These are phyloP conservation scores for Rhizophora mangle DNA, from an alignment of 345 rosid genomes.

Conservation along the genomic window DNA sequence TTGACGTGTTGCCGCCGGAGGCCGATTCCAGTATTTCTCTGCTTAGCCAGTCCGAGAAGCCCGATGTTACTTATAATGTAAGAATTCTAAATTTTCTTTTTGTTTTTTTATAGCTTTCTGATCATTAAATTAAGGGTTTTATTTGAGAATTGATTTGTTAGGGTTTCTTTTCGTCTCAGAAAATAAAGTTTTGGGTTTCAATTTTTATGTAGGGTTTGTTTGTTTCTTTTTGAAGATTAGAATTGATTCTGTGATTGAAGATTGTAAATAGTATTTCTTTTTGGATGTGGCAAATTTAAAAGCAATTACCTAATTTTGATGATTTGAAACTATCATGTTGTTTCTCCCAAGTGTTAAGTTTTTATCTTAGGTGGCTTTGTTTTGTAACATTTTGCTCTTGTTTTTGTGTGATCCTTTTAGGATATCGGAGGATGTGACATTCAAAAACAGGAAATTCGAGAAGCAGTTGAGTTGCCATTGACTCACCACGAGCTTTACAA, in stretches of 20 bases:
- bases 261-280: no score
- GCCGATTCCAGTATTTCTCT: slow-evolving; percentile 87
- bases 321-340: no score
- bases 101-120: not conserved
- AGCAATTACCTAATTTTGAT: no score
- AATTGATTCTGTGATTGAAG: no score
- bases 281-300: no score
- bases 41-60: slow-evolving; percentile 86
- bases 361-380: no score
- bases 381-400: not conserved
- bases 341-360: no score
- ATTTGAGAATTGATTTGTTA: not conserved
- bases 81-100: not conserved
- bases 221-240: no score
- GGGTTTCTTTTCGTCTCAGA: no score
- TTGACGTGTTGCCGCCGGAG: slow-evolving; percentile 85
- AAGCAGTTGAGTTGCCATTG: slow-evolving; percentile 85
- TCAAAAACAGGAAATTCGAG: slow-evolving; percentile 94
- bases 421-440: slow-evolving; percentile 96
- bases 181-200: no score
- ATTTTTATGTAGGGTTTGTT: no score
- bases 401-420: slow-evolving; percentile 26
- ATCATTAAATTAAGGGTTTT: not conserved
- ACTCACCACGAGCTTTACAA: slow-evolving; percentile 84
- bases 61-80: slow-evolving; percentile 78